A percentile compares a stretch with the other conserved stretches of the same genome.
Conservation (phyloP, 2,329 filamentous ascomycete species). For the Purpureocillium lavendulum region DNA sequence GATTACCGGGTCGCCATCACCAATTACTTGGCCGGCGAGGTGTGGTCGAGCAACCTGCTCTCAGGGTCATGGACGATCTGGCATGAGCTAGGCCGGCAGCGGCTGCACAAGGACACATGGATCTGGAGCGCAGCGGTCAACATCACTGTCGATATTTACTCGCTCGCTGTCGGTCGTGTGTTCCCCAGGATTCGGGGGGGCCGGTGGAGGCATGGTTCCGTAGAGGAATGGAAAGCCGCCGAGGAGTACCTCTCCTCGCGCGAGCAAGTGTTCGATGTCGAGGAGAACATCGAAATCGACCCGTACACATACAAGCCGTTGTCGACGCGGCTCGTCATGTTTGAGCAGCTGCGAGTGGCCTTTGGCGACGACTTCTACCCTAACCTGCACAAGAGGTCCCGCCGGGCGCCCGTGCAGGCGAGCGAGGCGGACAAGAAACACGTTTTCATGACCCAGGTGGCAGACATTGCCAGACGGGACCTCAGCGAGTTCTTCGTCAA, state of each 20-base stretch:
- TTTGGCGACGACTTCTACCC: slow-evolving; percentile 4
- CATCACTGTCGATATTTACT: slow-evolving; percentile 5
- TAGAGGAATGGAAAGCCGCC: slow-evolving; percentile 3
- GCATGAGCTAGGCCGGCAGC: slow-evolving; percentile 5
- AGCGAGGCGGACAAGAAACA: not conserved
- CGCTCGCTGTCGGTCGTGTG: slow-evolving; percentile 1
- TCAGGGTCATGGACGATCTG: slow-evolving; percentile 1
- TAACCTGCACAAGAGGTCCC: not conserved
- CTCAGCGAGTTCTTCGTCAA: slow-evolving; percentile 2
- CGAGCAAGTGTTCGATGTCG: not conserved
- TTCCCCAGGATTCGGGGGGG: not conserved
- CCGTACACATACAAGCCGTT: too few relatives aligned
- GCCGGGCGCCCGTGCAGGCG: not conserved
- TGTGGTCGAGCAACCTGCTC: not conserved
- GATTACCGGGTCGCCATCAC: not conserved
- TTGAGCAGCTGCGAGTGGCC: slow-evolving; percentile 4
- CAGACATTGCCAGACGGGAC: not conserved
- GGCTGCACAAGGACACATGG: slow-evolving; percentile 1
- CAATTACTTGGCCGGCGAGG: not conserved
- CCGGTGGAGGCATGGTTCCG: not conserved
- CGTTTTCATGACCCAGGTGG: not conserved
- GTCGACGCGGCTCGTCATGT: slow-evolving; percentile 1
- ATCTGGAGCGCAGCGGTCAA: slow-evolving; percentile 1
- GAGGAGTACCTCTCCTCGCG: slow-evolving; percentile 1
- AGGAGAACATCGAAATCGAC: too few relatives aligned